Percentiles rank a stretch among this genome's conserved stretches.
Evolutionary conservation across 805 yeast species (phyloP).

Genomic region (Lipomyces chichibuensis): DNA sequence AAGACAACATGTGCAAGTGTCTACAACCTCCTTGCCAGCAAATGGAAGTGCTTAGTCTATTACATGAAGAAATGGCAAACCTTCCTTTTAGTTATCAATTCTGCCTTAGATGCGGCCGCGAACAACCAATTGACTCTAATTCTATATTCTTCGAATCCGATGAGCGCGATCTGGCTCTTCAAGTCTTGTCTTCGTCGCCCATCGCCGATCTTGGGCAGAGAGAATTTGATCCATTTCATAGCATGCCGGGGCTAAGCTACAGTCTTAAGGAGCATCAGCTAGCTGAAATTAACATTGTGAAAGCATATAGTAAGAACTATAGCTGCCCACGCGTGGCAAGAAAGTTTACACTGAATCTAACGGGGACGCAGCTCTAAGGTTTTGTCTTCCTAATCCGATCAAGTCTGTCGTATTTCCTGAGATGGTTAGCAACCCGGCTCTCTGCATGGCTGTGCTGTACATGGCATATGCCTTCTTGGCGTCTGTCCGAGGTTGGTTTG

Average conservation of each 20-base stretch:
- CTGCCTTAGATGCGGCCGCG: not conserved
- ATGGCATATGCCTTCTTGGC: not conserved
- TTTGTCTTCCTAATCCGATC: not conserved
- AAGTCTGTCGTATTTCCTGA: not conserved
- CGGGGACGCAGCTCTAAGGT: not conserved
- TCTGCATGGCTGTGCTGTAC: not conserved
- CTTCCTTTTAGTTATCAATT: not conserved
- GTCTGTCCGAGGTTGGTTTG: not conserved
- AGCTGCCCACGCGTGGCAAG: not conserved
- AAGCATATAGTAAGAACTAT: not conserved
- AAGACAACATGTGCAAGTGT: not conserved
- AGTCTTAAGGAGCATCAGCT: not conserved
- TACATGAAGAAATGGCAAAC: not conserved
- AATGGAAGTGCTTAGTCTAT: not conserved
- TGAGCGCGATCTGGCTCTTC: not conserved
- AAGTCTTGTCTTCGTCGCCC: not conserved
- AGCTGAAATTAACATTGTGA: not conserved
- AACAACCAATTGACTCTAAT: not conserved
- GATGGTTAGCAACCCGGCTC: not conserved
- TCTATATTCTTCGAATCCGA: not conserved
- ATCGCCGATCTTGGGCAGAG: not conserved
- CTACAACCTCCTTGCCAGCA: not conserved
- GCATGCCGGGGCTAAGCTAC: slow-evolving; percentile 1
- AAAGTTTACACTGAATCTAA: not conserved
- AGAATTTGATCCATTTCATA: not conserved